Conservation (phyloP, 352 stramenopile genomes). For the Pythium oligandrum region DNA sequence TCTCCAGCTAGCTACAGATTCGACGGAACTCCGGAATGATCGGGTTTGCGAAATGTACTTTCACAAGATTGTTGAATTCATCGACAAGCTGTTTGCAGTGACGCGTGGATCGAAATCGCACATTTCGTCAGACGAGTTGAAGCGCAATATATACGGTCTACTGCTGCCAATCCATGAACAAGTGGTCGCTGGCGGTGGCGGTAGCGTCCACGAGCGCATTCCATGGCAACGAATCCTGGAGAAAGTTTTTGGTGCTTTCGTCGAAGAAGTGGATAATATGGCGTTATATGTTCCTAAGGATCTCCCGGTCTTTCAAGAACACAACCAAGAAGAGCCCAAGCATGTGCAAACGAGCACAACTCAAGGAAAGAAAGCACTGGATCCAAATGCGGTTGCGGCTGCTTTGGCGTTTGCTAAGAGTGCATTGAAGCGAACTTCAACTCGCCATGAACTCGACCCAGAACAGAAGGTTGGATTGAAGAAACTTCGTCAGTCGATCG, state of each 20-base stretch:
- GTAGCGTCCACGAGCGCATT: conserved; percentile 11
- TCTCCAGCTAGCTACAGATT: conserved; percentile 5
- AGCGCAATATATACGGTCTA: conserved; percentile 45
- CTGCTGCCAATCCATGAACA: conserved; percentile 51
- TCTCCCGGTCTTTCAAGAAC: conserved; percentile 1
- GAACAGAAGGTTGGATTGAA: conserved; percentile 25
- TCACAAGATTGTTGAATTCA: conserved; percentile 39
- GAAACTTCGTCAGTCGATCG: conserved; percentile 46
- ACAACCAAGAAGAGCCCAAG: background rate
- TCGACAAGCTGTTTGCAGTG: conserved; percentile 48
- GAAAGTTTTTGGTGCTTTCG: conserved; percentile 55
- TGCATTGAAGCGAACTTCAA: conserved; percentile 13
- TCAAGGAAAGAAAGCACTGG: conserved; percentile 8
- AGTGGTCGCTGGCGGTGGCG: conserved; percentile 6
- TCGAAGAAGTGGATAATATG: conserved; percentile 48
- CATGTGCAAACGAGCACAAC: conserved; percentile 1
- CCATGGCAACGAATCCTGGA: conserved; percentile 58
- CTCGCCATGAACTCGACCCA: background rate
- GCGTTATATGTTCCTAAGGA: conserved; percentile 32
- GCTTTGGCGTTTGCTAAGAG: conserved; percentile 16
- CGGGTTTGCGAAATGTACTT: conserved; percentile 58
- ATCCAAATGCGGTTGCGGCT: conserved; percentile 11
- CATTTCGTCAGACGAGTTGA: conserved; percentile 59
- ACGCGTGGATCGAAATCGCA: conserved; percentile 5
- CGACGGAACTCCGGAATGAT: conserved; percentile 13